Conservation (phyloP, 2,329 filamentous ascomycete genomes). For the Neonectria faginata region DNA sequence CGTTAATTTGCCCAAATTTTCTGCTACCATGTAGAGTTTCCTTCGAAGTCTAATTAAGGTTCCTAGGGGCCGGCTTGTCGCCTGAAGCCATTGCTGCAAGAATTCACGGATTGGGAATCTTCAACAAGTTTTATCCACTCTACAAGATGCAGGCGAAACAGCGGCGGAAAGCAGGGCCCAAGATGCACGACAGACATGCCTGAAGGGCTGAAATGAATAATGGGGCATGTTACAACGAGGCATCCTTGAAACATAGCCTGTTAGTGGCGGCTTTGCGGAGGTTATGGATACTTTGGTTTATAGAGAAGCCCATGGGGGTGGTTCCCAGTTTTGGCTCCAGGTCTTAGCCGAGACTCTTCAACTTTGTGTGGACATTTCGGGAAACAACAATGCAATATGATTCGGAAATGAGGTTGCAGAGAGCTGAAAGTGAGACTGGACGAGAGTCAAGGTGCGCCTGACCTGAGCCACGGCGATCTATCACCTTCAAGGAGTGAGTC, state of each 20-base stretch:
- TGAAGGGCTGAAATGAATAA: conserved; percentile 6
- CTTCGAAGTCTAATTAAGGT: conserved; percentile 36
- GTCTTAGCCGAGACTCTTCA: conserved; percentile 12
- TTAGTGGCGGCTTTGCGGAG: background rate
- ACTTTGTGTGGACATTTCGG: background rate
- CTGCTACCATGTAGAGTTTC: background rate
- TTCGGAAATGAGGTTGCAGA: background rate
- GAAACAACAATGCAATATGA: background rate
- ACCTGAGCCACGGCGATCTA: too few relatives aligned
- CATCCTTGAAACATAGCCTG: conserved; percentile 16
- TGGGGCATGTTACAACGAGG: conserved; percentile 5
- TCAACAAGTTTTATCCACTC: conserved; percentile 25
- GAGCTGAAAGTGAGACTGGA: background rate
- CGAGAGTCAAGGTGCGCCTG: background rate
- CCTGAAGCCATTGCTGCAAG: conserved; percentile 35
- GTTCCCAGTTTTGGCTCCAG: conserved; percentile 9
- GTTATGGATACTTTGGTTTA: conserved; percentile 6
- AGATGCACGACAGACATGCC: conserved; percentile 29
- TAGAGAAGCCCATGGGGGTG: conserved; percentile 8
- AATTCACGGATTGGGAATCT: conserved; percentile 38
- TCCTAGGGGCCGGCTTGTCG: conserved; percentile 26
- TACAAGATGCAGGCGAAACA: conserved; percentile 30
- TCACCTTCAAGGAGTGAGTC: background rate
- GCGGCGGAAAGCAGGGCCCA: conserved; percentile 7
- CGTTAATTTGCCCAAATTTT: background rate